Evolutionary conservation across 73 alveolate genomes (phyloP).

Genomic region (Paramecium caudatum): DNA sequence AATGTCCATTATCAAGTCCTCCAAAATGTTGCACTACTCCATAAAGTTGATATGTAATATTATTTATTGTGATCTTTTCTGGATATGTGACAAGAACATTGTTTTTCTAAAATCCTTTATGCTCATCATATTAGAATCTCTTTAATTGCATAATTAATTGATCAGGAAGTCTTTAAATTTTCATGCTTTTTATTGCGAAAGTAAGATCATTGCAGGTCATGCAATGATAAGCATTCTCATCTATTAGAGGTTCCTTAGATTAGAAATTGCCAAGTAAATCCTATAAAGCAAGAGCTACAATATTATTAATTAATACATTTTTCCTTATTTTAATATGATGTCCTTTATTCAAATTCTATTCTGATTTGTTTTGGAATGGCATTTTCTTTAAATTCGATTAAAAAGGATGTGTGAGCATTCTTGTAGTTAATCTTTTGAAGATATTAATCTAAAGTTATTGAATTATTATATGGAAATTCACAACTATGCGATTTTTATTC

Average conservation of each 20-base stretch:
- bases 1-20: conserved; percentile 75
- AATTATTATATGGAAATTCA: conserved; percentile 52
- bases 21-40: conserved; percentile 73
- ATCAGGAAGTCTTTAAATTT: conserved; percentile 36
- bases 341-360: background rate
- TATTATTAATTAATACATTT: conserved; percentile 12
- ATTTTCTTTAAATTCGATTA: conserved; percentile 29
- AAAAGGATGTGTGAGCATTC: background rate
- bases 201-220: conserved; percentile 32
- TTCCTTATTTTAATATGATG: background rate
- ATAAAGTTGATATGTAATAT: conserved; percentile 43
- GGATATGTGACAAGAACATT: conserved; percentile 54
- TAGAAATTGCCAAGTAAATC: conserved; percentile 20
- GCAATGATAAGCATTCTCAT: conserved; percentile 73
- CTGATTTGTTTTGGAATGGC: background rate
- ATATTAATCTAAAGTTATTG: background rate
- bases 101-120: conserved; percentile 55
- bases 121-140: conserved; percentile 67
- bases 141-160: conserved; percentile 67
- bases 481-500: conserved; percentile 31
- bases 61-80: conserved; percentile 19
- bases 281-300: background rate
- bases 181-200: conserved; percentile 55
- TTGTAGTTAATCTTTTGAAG: background rate
- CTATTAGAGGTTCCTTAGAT: conserved; percentile 40